A percentile compares a stretch with the other conserved stretches of the same genome.
phyloP scores from a whole-genome alignment of 768 basidiomycete genomes.

The Lactifluus volemus region DNA sequence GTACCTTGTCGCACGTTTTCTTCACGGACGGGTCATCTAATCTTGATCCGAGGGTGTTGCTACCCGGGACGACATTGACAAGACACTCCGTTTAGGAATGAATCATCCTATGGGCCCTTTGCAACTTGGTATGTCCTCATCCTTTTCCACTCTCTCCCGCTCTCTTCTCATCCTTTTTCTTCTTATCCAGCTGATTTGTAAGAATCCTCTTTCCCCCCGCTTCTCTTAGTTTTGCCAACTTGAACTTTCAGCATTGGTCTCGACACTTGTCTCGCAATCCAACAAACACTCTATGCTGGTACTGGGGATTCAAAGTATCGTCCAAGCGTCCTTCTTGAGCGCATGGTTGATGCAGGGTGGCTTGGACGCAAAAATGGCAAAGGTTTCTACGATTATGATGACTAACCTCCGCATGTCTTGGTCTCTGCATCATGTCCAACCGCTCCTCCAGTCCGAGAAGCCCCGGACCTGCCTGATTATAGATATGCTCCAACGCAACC shows the following conservation, averaged over 20 bases:
- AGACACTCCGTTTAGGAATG: conserved; percentile 89
- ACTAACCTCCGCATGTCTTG: background rate
- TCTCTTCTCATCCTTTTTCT: background rate
- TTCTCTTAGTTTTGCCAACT: background rate
- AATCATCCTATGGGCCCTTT: conserved; percentile 92
- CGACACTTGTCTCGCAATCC: conserved; percentile 92
- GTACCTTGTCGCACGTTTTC: conserved; percentile 28
- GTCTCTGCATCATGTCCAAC: background rate
- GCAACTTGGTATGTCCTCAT: conserved; percentile 51
- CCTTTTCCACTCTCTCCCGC: background rate
- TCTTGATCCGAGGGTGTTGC: conserved; percentile 49
- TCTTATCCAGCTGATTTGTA: conserved; percentile 30
- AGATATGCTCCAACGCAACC: background rate
- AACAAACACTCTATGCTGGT: conserved; percentile 79
- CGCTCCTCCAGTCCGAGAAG: background rate
- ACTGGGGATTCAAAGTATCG: conserved; percentile 94
- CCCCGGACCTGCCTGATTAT: background rate
- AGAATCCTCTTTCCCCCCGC: conserved; percentile 10
- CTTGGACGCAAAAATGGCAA: conserved; percentile 87
- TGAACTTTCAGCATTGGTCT: conserved; percentile 70
- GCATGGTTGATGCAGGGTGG: conserved; percentile 97
- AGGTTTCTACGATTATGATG: conserved; percentile 84
- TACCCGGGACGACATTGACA: conserved; percentile 91
- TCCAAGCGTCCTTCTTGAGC: conserved; percentile 78
- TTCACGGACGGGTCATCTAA: background rate